Conservation (phyloP, 2,329 filamentous ascomycete genomes). For the Xenoacremonium recifei region DNA sequence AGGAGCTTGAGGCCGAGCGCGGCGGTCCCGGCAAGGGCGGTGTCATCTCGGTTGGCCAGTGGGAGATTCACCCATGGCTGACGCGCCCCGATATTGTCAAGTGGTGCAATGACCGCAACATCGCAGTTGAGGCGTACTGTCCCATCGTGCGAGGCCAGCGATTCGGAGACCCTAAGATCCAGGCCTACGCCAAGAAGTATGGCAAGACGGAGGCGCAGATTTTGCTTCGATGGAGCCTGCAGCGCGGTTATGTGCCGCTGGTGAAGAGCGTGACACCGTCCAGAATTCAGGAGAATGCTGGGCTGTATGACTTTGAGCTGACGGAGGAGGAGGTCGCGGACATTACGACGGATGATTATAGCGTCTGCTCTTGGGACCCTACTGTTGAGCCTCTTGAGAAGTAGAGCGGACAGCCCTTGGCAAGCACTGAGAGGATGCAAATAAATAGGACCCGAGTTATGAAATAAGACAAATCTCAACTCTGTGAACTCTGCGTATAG, state of each 20-base stretch:
- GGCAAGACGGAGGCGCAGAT: conserved; percentile 74
- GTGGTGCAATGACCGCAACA: conserved; percentile 67
- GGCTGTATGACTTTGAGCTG: conserved; percentile 55
- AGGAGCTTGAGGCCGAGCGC: conserved; percentile 59
- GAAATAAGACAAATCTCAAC: background rate
- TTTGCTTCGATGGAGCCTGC: conserved; percentile 76
- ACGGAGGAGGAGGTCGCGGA: conserved; percentile 50
- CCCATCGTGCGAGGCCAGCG: conserved; percentile 67
- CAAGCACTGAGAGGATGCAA: background rate
- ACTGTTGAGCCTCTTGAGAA: conserved; percentile 46
- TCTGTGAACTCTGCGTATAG: background rate
- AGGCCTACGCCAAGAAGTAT: conserved; percentile 67
- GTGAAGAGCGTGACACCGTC: conserved; percentile 71
- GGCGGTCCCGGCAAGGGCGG: conserved; percentile 65
- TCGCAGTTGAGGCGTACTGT: conserved; percentile 63
- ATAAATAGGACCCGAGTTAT: background rate
- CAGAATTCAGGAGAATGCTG: conserved; percentile 64
- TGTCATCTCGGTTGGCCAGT: conserved; percentile 79
- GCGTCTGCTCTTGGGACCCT: conserved; percentile 58
- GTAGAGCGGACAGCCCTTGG: conserved; percentile 13
- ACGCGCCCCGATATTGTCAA: conserved; percentile 73
- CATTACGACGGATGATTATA: conserved; percentile 51
- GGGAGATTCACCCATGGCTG: conserved; percentile 89
- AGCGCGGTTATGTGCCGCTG: conserved; percentile 72
- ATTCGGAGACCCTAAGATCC: conserved; percentile 65